Percentiles rank a stretch among this genome's conserved stretches.
Conservation (phyloP, 1,284 basidiomycete species). For the Peniophora sp. region DNA sequence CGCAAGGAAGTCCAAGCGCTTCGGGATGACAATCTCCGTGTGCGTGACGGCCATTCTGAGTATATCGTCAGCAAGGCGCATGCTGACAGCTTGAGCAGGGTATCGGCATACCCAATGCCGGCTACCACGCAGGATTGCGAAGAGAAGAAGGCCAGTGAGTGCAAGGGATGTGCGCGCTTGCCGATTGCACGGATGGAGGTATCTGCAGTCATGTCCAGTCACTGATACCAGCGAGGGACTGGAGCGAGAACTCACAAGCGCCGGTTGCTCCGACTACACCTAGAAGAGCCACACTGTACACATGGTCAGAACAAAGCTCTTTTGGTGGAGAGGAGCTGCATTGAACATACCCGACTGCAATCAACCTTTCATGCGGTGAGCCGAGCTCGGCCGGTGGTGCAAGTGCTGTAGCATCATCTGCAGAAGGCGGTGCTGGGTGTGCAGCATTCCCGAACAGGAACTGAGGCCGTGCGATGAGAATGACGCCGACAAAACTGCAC, state of each 20-base stretch:
- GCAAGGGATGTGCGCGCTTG: constrained; percentile 64
- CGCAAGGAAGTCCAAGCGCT: constrained; percentile 33
- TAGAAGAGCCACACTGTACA: constrained; percentile 39
- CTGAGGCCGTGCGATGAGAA: constrained; percentile 38
- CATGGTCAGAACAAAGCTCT: neutral
- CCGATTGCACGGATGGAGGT: constrained; percentile 66
- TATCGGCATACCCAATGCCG: constrained; percentile 29
- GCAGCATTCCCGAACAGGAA: constrained; percentile 22
- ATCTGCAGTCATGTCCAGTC: constrained; percentile 29
- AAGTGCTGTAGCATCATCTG: constrained; percentile 5
- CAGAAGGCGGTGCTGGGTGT: constrained; percentile 5
- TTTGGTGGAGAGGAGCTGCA: neutral
- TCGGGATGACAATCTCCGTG: constrained; percentile 39
- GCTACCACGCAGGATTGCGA: constrained; percentile 52
- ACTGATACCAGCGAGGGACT: neutral
- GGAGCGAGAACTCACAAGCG: constrained; percentile 37
- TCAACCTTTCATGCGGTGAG: constrained; percentile 26
- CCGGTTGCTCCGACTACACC: constrained; percentile 57
- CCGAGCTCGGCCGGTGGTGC: constrained; percentile 9
- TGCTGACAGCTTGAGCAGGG: neutral
- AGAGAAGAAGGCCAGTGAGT: constrained; percentile 66
- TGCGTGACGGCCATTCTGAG: constrained; percentile 35
- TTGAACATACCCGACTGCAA: constrained; percentile 25
- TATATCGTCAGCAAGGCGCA: neutral
- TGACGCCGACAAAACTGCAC: constrained; percentile 39